Conservation (phyloP, 305 asterid species). For the Caryopteris hybrid region DNA sequence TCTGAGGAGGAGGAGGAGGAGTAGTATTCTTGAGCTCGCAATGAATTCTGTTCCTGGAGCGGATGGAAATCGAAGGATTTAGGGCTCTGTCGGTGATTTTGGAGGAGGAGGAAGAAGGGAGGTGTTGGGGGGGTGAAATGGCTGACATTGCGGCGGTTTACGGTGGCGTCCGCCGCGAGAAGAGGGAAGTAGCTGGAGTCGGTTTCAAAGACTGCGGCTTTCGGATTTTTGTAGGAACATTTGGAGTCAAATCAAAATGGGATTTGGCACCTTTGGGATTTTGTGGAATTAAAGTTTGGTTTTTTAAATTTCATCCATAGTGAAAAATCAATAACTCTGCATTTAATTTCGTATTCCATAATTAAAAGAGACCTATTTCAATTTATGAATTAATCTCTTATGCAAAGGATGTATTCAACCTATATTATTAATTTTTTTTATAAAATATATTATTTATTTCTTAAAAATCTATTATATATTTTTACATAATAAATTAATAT, state of each 20-base stretch:
- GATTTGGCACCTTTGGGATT: no score
- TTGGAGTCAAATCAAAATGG: background rate
- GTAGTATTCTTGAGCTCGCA: slow-evolving; percentile 53
- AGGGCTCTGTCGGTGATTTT: slow-evolving; percentile 17
- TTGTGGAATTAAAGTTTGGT: no score
- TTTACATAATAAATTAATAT: no score
- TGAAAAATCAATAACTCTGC: no score
- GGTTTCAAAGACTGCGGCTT: slow-evolving; percentile 12
- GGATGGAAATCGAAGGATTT: slow-evolving; percentile 8
- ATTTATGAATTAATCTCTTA: no score
- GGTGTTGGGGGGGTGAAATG: slow-evolving; percentile 40
- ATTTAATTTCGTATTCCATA: no score
- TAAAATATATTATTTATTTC: no score
- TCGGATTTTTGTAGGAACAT: background rate
- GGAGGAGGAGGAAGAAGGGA: slow-evolving; percentile 21
- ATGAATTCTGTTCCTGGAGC: slow-evolving; percentile 23
- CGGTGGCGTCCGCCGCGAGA: slow-evolving; percentile 44
- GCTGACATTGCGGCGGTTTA: slow-evolving; percentile 49
- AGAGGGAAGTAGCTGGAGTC: slow-evolving; percentile 19
- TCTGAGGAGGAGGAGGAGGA: slow-evolving; percentile 36
- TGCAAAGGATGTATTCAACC: no score
- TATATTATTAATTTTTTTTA: no score
- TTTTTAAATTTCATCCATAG: no score
- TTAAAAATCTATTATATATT: no score
- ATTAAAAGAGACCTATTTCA: no score